These are phyloP conservation scores for Huntiella omanensis DNA, from an alignment of 2,329 filamentous ascomycete genomes.

Conservation along the genomic window DNA sequence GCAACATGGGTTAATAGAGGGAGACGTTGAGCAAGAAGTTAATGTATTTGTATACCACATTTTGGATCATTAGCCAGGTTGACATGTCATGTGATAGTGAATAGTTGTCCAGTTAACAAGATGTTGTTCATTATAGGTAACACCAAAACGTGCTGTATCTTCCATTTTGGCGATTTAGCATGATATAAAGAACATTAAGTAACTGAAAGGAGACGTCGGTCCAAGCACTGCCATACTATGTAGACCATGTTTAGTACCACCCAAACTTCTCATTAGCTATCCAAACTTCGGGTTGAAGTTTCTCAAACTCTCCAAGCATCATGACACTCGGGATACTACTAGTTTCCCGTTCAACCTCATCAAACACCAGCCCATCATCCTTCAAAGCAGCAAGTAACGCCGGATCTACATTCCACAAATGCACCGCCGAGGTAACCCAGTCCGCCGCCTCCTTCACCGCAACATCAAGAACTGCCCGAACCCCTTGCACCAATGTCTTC, in stretches of 20 bases:
- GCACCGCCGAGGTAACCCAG: slow-evolving; percentile 52
- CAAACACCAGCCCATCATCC: slow-evolving; percentile 27
- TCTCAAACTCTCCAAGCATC: slow-evolving; percentile 33
- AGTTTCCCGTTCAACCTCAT: slow-evolving; percentile 35
- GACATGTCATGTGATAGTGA: no score
- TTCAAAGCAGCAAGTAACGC: slow-evolving; percentile 28
- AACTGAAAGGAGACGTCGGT: slow-evolving; percentile 12
- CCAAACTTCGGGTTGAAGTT: slow-evolving; percentile 38
- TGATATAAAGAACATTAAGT: slow-evolving; percentile 11
- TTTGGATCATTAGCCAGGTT: no score
- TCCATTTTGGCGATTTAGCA: background rate
- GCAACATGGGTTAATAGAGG: background rate
- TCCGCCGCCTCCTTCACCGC: slow-evolving; percentile 52
- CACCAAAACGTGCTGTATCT: no score
- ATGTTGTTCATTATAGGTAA: no score
- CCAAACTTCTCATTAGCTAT: slow-evolving; percentile 58
- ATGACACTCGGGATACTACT: slow-evolving; percentile 53
- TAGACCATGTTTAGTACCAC: slow-evolving; percentile 39
- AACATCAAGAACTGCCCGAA: slow-evolving; percentile 44
- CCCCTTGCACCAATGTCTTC: slow-evolving; percentile 28
- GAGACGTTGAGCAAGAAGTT: no score
- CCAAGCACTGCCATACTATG: background rate
- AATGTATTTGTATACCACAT: no score
- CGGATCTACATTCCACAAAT: slow-evolving; percentile 67
- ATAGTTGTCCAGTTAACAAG: no score